Base-by-base conservation (phyloP, 176 grass and related monocot species). In the Cymbopogon citratus region DNA sequence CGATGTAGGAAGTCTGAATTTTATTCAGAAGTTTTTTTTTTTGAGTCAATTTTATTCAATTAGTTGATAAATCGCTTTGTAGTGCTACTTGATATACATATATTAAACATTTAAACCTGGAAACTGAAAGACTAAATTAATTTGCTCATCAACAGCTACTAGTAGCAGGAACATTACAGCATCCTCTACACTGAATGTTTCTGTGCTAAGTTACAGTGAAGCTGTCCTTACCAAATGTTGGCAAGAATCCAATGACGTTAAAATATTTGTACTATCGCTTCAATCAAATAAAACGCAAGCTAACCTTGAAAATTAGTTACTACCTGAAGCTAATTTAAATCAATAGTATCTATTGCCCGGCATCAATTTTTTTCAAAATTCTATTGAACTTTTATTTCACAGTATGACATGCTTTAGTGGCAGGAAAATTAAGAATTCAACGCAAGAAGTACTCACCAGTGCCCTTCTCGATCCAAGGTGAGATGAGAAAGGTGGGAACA, bases 381-480 rank as follows among this genome's bases (percentile, higher is more conserved):
- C 18, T 34, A 2, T 57, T 23, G 49, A 57, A 24, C 49, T 24
- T 39, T 46, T 45, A 13, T 19, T 56, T 52, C 45, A 19, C 29
- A 19, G 24, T 36, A 51, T 36, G 1, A 1, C 51, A 44, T 61
- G 31, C 36, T 21, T 35, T 45, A 39, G 0, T 5, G 14, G 48
- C 24, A 46, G 5, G 3, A 41, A 57, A 77, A 77, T 33, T 64
- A n/a, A n/a, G 28, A 74, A 45, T 14, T 45, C 12, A 63, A 46
- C 6, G 45, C 7, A 3, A 59, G 3, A 24, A 63, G 40, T 24
- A 68, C 81, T 87, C 51, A 93, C 95, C 90, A 11, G 74, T 89
- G 31, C 90, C 84, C 82, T 89, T 94, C 44, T 98, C 90, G 2
- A 95, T 88, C 95, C 95, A 98, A 0, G 90, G 92, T 1, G 95